Base-by-base conservation (phyloP, 2,329 filamentous ascomycete species). In the Parastagonospora avenae region DNA sequence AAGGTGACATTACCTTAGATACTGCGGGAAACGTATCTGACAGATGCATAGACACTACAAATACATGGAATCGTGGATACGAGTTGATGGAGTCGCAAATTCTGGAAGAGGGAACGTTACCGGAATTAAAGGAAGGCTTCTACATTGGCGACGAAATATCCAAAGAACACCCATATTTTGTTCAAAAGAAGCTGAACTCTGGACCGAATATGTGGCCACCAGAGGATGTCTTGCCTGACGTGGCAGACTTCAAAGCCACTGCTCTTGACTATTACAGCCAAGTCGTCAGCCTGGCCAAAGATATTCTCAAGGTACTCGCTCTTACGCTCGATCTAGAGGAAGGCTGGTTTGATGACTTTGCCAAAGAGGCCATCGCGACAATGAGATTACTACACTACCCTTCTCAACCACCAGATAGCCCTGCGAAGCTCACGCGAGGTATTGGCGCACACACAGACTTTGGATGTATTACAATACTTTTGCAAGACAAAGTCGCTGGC, bases 401-500 rank as follows among this genome's bases (percentile, higher is more conserved):
- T 0, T 65, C 70, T 0, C 73, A 76, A 43, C 71, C 73, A 1
- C 66, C 70, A 1, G 71, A 76, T 24, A 62, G 63, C 14, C 73
- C 76, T 9, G 58, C 66, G 39, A 70, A 66, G 50, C 49, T 75
- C 27, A 73, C 68, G 12, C 60, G 74, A 1, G 76, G 76, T 0
- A 74, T 77, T 19, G 75, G 76, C 1, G 76, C 76, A 1, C 76
- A 78, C 46, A 77, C 72, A 0, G 76, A 78, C 39, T 78, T 78
- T 39, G 76, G 75, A 3, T 71, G 67, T 27, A 63, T 78, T 2
- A 77, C 76, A 11, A 56, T 77, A 2, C 60, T 77, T 1, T 58
- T 79, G 15, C 76, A 79, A 53, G 74, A 75, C 40, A 70, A 74
- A 4, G 71, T 76, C 0, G 70, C 76, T 28, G 90, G 90, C 0